Evolutionary conservation across 2,329 filamentous ascomycete species (phyloP).

Genomic region (Colletotrichum lini): DNA sequence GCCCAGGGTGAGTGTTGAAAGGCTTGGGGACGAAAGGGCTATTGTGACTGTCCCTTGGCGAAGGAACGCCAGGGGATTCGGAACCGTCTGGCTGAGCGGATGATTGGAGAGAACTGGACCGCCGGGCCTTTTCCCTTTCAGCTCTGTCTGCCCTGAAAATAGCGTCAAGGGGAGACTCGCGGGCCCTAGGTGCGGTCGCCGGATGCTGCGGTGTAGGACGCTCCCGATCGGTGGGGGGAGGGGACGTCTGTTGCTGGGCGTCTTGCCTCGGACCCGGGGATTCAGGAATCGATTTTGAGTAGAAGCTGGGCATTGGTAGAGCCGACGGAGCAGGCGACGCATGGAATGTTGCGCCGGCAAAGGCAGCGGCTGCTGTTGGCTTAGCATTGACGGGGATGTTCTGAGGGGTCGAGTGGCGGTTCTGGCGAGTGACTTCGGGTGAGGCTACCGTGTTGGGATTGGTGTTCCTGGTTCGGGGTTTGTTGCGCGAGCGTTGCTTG

Average conservation of each 20-base stretch:
- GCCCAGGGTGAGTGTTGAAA: conserved; percentile 36
- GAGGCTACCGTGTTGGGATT: conserved; percentile 49
- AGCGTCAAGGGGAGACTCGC: conserved; percentile 87
- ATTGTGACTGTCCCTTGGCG: conserved; percentile 50
- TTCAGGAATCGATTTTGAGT: conserved; percentile 80
- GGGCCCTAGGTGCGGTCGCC: conserved; percentile 48
- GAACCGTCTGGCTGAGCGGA: conserved; percentile 56
- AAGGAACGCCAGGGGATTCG: conserved; percentile 66
- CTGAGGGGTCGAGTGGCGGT: conserved; percentile 60
- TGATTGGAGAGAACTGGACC: conserved; percentile 65
- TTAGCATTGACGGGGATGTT: conserved; percentile 55
- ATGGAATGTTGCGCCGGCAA: conserved; percentile 95
- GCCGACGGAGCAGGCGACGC: conserved; percentile 93
- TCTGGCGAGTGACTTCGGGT: conserved; percentile 57
- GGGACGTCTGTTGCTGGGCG: conserved; percentile 62
- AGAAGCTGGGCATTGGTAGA: conserved; percentile 91
- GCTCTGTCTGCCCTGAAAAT: conserved; percentile 91
- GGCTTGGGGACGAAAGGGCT: conserved; percentile 37
- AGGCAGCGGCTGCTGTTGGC: conserved; percentile 70
- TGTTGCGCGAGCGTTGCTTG: conserved; percentile 46
- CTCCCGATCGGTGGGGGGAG: conserved; percentile 67
- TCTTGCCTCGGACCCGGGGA: conserved; percentile 62
- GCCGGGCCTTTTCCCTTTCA: conserved; percentile 76
- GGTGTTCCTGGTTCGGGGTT: conserved; percentile 43
- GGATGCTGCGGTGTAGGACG: conserved; percentile 61